Evolutionary conservation across 768 basidiomycete genomes (phyloP).

Genomic region (Hygrophoropsis aurantiaca): DNA sequence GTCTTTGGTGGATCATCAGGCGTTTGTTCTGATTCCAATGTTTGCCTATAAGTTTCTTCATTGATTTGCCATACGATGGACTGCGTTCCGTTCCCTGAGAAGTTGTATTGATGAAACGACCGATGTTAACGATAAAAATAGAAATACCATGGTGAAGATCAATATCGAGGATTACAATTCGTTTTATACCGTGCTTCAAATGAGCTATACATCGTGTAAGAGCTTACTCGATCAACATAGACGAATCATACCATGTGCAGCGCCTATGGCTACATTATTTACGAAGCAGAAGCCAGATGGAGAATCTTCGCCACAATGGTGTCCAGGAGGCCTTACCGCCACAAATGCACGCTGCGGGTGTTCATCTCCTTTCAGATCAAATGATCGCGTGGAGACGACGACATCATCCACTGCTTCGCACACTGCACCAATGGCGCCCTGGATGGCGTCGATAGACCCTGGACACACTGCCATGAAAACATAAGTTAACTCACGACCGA

Average conservation of each 20-base stretch:
- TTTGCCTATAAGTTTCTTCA: slow-evolving; percentile 75
- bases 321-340: slow-evolving; percentile 86
- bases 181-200: slow-evolving; percentile 71
- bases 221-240: slow-evolving; percentile 1
- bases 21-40: slow-evolving; percentile 48
- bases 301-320: slow-evolving; percentile 89
- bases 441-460: slow-evolving; percentile 71
- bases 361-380: slow-evolving; percentile 5
- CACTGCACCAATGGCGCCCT: slow-evolving; percentile 78
- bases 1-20: slow-evolving; percentile 36
- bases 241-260: slow-evolving; percentile 73
- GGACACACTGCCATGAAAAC: slow-evolving; percentile 60
- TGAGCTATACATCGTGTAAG: slow-evolving; percentile 58
- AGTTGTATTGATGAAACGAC: too few species aligned
- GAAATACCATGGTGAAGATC: slow-evolving; percentile 37
- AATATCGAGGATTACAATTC: slow-evolving; percentile 87
- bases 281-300: slow-evolving; percentile 95
- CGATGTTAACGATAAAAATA: neutral
- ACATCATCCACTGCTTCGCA: slow-evolving; percentile 87
- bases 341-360: slow-evolving; percentile 64
- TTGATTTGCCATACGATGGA: slow-evolving; percentile 90
- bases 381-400: slow-evolving; percentile 26
- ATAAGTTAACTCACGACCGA: neutral
- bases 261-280: slow-evolving; percentile 89
- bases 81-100: slow-evolving; percentile 89